A percentile compares a stretch with the other conserved stretches of the same genome.
phyloP scores from a whole-genome alignment of 305 asterid species.

The Fraxinus paxiana region DNA sequence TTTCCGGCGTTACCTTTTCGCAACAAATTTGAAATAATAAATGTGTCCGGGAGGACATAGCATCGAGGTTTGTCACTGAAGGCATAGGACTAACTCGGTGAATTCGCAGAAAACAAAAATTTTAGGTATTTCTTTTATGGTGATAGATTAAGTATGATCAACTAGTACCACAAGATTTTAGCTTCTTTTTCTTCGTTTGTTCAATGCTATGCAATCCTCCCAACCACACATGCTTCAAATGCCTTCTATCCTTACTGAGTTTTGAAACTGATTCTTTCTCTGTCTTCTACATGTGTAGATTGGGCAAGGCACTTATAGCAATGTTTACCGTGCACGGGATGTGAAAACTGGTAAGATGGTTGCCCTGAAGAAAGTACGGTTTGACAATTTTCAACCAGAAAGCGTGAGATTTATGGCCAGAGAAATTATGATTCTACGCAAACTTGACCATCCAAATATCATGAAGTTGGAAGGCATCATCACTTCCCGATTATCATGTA shows the following conservation, averaged over 20 bases:
- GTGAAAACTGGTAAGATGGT: conserved; percentile 61
- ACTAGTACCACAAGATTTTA: not conserved
- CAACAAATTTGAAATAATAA: not conserved
- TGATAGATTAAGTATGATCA: not conserved
- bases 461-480: conserved; percentile 88
- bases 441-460: conserved; percentile 76
- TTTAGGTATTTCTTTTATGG: not conserved
- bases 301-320: conserved; percentile 97
- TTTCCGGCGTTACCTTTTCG: not conserved
- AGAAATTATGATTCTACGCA: conserved; percentile 69
- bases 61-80: not conserved
- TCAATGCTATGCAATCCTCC: not conserved
- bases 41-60: not conserved
- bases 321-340: conserved; percentile 79
- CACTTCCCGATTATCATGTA: conserved; percentile 66
- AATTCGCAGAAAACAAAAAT: not conserved
- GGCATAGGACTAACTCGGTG: not conserved
- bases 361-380: conserved; percentile 83
- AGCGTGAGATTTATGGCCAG: conserved; percentile 89
- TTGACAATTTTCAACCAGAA: conserved; percentile 85
- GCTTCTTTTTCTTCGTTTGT: not conserved
- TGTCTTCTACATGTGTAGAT: conserved; percentile 40
- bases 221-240: not conserved
- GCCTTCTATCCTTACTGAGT: not conserved
- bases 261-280: not conserved